A percentile compares a stretch with the other conserved stretches of the same genome.
Evolutionary conservation across 2,329 filamentous ascomycete species (phyloP).

Genomic region (Aspergillus udagawae): DNA sequence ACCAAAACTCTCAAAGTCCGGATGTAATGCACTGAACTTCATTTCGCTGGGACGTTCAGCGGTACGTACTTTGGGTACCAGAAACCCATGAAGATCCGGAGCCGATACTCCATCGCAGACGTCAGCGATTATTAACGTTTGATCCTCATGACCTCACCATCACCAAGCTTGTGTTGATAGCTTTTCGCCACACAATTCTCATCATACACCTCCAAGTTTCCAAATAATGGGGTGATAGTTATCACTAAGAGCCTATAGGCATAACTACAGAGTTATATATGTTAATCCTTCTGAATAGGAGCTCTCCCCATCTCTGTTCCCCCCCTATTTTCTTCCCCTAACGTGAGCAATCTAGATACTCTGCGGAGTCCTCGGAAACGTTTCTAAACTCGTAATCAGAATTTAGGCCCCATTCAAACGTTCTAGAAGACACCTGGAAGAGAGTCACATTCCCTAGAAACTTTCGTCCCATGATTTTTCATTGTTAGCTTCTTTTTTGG

Average conservation of each 20-base stretch:
- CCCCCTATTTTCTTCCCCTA: not conserved
- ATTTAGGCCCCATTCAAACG: not conserved
- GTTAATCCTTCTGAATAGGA: not conserved
- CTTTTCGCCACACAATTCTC: not conserved
- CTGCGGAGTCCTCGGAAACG: not conserved
- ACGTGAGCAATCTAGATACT: not conserved
- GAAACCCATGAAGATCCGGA: not conserved
- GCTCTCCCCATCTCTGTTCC: not conserved
- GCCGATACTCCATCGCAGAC: not conserved
- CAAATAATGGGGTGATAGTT: too few relatives aligned
- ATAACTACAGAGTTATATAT: not conserved
- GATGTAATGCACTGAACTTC: not conserved
- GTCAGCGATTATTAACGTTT: not conserved
- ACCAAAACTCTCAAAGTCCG: not conserved
- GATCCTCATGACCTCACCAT: not conserved
- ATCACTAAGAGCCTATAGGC: not conserved
- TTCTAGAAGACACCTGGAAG: constrained; percentile 38
- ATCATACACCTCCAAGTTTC: not conserved
- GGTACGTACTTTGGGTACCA: not conserved
- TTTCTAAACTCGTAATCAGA: not conserved
- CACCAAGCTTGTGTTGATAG: not conserved
- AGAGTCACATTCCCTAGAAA: constrained; percentile 17
- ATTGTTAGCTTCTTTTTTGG: constrained; percentile 2
- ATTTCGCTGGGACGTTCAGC: not conserved
- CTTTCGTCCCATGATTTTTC: constrained; percentile 17